A percentile compares a stretch with the other conserved stretches of the same genome.
phyloP scores from a whole-genome alignment of 2,329 filamentous ascomycete species.

The Sclerotinia glacialis region DNA sequence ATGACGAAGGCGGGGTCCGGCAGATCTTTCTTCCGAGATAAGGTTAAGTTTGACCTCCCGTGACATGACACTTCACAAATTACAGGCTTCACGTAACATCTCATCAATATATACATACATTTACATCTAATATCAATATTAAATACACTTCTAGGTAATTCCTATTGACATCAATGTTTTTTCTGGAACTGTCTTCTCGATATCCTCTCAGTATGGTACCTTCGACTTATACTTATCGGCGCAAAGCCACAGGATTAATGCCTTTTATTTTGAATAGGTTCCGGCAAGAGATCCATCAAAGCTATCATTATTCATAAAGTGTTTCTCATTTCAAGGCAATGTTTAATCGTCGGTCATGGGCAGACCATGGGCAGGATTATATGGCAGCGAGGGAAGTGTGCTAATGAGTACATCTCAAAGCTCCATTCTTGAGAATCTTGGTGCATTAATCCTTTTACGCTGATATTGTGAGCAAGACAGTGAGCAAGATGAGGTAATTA shows the following conservation, averaged over 20 bases:
- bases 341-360: neutral
- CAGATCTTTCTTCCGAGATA: constrained; percentile 10
- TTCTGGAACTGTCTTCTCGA: neutral
- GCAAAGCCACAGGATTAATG: neutral
- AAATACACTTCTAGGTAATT: too few species aligned
- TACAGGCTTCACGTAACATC: neutral
- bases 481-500: neutral
- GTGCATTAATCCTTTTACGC: neutral
- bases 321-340: neutral
- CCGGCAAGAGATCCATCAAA: neutral
- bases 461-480: neutral
- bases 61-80: constrained; percentile 2
- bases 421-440: neutral
- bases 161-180: neutral
- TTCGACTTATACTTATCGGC: neutral
- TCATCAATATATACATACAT: neutral
- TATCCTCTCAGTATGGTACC: neutral
- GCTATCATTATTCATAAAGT: neutral
- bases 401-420: neutral
- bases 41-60: neutral
- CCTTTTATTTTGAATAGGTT: too few species aligned
- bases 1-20: constrained; percentile 19
- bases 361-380: too few species aligned
- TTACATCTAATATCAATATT: neutral
- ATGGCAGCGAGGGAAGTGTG: neutral